Conservation (phyloP, 1,284 basidiomycete species). For the Marasmius fiardii region DNA sequence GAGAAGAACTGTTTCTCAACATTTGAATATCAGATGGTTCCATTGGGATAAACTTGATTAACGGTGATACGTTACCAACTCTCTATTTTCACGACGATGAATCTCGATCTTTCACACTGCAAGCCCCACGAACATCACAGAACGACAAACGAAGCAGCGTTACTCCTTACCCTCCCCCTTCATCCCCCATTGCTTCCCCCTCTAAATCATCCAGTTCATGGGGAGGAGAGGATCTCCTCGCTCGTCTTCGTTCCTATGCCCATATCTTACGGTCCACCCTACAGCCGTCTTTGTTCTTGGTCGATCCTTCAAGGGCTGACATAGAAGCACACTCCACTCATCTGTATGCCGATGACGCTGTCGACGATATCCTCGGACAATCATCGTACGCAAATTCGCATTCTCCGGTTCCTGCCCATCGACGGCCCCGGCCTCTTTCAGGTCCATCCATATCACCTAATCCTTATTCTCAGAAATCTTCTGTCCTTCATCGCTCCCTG, state of each 20-base stretch:
- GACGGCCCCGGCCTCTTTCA: slow-evolving; percentile 66
- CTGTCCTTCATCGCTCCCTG: slow-evolving; percentile 75
- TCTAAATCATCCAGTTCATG: slow-evolving; percentile 53
- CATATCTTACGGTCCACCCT: slow-evolving; percentile 77
- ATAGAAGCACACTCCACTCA: slow-evolving; percentile 86
- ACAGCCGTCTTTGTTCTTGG: slow-evolving; percentile 81
- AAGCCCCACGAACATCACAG: slow-evolving; percentile 33
- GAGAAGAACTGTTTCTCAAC: slow-evolving; percentile 3
- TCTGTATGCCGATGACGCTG: slow-evolving; percentile 76
- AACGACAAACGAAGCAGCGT: slow-evolving; percentile 29
- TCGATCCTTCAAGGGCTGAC: slow-evolving; percentile 89
- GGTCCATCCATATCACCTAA: slow-evolving; percentile 37
- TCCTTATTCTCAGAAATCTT: slow-evolving; percentile 66
- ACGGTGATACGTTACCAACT: slow-evolving; percentile 86
- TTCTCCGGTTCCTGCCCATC: slow-evolving; percentile 81
- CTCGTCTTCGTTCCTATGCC: slow-evolving; percentile 66
- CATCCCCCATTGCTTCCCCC: slow-evolving; percentile 38
- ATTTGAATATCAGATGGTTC: slow-evolving; percentile 56
- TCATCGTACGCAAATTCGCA: slow-evolving; percentile 74
- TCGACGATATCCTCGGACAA: slow-evolving; percentile 77
- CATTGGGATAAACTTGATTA: slow-evolving; percentile 81
- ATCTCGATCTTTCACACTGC: slow-evolving; percentile 69
- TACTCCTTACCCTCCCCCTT: slow-evolving; percentile 65
- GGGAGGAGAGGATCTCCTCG: slow-evolving; percentile 86
- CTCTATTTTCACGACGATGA: slow-evolving; percentile 97